phyloP scores from a whole-genome alignment of 2,329 filamentous ascomycete genomes.

The Parastagonospora nodorum region DNA sequence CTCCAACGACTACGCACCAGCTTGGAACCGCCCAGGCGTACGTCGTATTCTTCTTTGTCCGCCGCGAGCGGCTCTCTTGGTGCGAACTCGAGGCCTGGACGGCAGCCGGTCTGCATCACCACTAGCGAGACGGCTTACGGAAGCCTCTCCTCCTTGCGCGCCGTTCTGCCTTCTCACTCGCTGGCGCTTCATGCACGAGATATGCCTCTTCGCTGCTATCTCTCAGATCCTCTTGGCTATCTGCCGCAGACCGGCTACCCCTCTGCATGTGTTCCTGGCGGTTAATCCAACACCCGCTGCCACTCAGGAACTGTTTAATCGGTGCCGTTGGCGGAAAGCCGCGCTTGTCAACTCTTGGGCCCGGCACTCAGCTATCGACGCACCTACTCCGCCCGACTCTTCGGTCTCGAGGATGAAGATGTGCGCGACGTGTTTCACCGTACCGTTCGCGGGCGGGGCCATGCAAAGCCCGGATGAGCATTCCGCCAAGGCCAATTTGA shows the following conservation, averaged over 20 bases:
- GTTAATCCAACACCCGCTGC: slow-evolving; percentile 6
- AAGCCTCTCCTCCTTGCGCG: slow-evolving; percentile 7
- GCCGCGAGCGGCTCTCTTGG: slow-evolving; percentile 12
- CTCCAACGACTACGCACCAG: slow-evolving; percentile 1
- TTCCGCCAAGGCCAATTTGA: slow-evolving; percentile 30
- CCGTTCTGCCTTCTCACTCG: slow-evolving; percentile 12
- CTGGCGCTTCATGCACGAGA: slow-evolving; percentile 22
- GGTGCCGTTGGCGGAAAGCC: no score
- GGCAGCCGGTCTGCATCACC: no score
- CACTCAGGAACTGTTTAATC: background rate
- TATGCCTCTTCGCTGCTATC: slow-evolving; percentile 17
- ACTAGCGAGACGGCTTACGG: slow-evolving; percentile 3
- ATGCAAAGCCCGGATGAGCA: slow-evolving; percentile 4
- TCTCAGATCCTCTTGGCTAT: slow-evolving; percentile 26
- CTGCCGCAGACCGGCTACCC: slow-evolving; percentile 22
- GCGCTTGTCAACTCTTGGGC: no score
- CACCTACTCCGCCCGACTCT: slow-evolving; percentile 4
- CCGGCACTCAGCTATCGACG: background rate
- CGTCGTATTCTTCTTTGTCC: background rate
- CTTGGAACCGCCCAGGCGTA: slow-evolving; percentile 1
- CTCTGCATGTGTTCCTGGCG: slow-evolving; percentile 18
- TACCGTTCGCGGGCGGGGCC: slow-evolving; percentile 26
- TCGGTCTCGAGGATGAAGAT: slow-evolving; percentile 30
- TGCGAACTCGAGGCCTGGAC: background rate
- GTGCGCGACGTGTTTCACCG: slow-evolving; percentile 33